These are phyloP conservation scores for Adansonia madagascariensis DNA, from an alignment of 441 rosid species.

Conservation along the genomic window DNA sequence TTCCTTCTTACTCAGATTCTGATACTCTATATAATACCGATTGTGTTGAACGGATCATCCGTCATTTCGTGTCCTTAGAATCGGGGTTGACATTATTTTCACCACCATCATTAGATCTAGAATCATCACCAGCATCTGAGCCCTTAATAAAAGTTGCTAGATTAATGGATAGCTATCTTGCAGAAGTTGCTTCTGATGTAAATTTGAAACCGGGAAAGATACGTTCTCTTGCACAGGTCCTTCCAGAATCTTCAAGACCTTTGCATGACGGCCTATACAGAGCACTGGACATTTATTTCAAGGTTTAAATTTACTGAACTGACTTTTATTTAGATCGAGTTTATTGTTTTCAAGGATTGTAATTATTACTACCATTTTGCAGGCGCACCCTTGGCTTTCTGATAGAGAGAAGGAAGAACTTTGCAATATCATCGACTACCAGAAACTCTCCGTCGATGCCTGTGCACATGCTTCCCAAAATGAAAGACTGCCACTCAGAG, in stretches of 20 bases:
- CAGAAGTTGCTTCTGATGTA: conserved; percentile 96
- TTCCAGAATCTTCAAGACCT: conserved; percentile 80
- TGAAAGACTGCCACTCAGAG: conserved; percentile 83
- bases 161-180: conserved; percentile 78
- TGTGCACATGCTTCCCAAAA: conserved; percentile 98
- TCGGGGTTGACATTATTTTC: conserved; percentile 58
- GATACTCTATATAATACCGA: conserved; percentile 78
- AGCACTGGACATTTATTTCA: conserved; percentile 87
- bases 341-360: conserved; percentile 20
- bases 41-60: conserved; percentile 65
- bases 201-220: conserved; percentile 81
- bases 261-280: conserved; percentile 89
- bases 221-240: conserved; percentile 73
- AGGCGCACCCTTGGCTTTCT: conserved; percentile 96
- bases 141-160: conserved; percentile 66
- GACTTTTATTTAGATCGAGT: conserved; percentile 17
- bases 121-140: conserved; percentile 62
- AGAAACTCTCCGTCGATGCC: conserved; percentile 89
- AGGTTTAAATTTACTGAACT: conserved; percentile 55
- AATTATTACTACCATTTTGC: conserved; percentile 36
- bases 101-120: conserved; percentile 69
- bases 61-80: conserved; percentile 58
- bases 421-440: conserved; percentile 79
- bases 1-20: conserved; percentile 83
- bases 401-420: conserved; percentile 87